Evolutionary conservation across 2,329 filamentous ascomycete genomes (phyloP), one percentile per base, ranked within the genome.

Genomic region (Xylaria sp.): DNA sequence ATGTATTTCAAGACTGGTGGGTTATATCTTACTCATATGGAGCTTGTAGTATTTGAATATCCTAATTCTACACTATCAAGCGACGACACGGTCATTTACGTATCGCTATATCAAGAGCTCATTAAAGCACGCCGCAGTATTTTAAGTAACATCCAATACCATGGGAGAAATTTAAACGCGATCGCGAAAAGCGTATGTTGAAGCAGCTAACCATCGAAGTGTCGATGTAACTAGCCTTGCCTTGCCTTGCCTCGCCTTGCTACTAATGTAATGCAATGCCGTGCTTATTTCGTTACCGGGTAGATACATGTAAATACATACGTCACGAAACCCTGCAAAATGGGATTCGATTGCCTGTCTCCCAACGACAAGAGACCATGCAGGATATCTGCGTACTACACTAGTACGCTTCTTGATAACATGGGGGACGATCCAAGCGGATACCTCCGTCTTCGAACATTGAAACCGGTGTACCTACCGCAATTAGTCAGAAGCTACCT

Each of bases 31-130:
- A n/a, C n/a, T n/a, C n/a, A n/a, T n/a, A 18, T 42, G 32, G 9
- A 29, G 18, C n/a, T 23, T n/a, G 55, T 29, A 47, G 12, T 29
- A n/a, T 25, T 59, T 42, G 27, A 32, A 23, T 12, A 5, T 32
- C 6, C 29, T 8, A 32, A 5, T 51, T 58, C 29, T 32, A 32
- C 44, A 64, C 48, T 48, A 47, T 37, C 51, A 8, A 40, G 42
- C 42, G 29, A 48, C 42, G 18, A 12, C 40, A 55, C 18, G 37
- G 37, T 25, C n/a, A 32, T 27, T 25, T 29, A 50, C 47, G 51
- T 51, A 44, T 32, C 44, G 25, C 58, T 13, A 50, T 51, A 27
- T n/a, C 59, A 18, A 54, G 35, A 29, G 40, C 25, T 63, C 16
- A 8, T 35, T 12, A 21, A n/a, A 47, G 40, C 51, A 32, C 40